Conservation (phyloP, 129 eudicot genomes). For the Lactuca saligna region DNA sequence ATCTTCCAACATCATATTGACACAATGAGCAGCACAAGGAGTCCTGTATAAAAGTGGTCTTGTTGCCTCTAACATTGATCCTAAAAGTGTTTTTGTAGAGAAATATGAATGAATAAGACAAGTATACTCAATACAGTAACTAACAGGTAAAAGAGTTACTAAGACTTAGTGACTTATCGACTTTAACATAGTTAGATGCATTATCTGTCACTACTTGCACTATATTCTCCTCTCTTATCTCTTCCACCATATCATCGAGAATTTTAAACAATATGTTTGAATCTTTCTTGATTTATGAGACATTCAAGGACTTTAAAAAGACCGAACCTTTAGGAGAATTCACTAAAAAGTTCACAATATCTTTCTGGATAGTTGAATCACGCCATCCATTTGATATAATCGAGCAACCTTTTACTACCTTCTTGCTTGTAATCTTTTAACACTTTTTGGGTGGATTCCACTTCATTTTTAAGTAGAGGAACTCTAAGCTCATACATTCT, state of each 20-base stretch:
- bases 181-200: not conserved
- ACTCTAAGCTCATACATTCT: no score
- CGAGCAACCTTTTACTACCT: slow-evolving; percentile 14
- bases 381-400: slow-evolving; percentile 28
- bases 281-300: no score
- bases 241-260: no score
- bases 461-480: no score
- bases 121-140: no score
- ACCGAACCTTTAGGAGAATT: not conserved
- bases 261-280: no score
- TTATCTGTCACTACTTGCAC: no score
- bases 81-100: not conserved
- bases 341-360: slow-evolving; percentile 10
- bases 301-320: not conserved
- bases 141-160: not conserved
- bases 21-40: slow-evolving; percentile 4
- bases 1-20: slow-evolving; percentile 13
- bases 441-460: no score
- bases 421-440: not conserved
- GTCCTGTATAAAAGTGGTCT: not conserved
- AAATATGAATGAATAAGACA: not conserved
- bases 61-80: not conserved
- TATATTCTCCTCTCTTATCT: no score
- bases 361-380: not conserved
- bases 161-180: not conserved